A percentile compares a stretch with the other conserved stretches of the same genome.
phyloP scores from a whole-genome alignment of 2,329 filamentous ascomycete species.

The Trichoderma breve region DNA sequence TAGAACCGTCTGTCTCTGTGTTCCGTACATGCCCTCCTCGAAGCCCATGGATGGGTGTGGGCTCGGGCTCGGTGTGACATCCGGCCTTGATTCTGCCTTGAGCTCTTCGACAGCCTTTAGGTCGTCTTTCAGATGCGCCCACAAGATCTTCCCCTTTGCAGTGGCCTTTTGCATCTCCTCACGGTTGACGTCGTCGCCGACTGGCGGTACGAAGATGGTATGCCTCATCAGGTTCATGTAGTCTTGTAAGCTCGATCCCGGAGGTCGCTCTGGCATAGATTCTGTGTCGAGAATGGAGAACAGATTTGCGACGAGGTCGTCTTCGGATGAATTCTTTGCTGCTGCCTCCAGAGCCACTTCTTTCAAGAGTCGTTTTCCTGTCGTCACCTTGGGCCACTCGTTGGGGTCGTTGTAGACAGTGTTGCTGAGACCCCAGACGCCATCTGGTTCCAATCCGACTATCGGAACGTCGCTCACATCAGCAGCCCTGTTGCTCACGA shows the following conservation, averaged over 20 bases:
- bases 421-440: constrained; percentile 62
- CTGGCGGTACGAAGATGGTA: constrained; percentile 60
- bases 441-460: constrained; percentile 50
- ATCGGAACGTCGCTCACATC: constrained; percentile 55
- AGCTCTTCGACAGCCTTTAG: constrained; percentile 38
- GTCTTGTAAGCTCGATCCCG: constrained; percentile 49
- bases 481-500: constrained; percentile 61
- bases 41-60: constrained; percentile 40
- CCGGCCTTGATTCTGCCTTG: constrained; percentile 39
- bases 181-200: constrained; percentile 50
- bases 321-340: constrained; percentile 40
- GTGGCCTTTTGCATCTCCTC: constrained; percentile 45
- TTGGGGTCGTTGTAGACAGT: constrained; percentile 53
- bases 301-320: constrained; percentile 49
- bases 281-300: constrained; percentile 57
- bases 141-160: constrained; percentile 38
- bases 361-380: constrained; percentile 48
- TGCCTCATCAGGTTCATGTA: constrained; percentile 54
- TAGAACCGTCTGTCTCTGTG: constrained; percentile 62
- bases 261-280: constrained; percentile 47
- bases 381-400: constrained; percentile 60
- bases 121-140: constrained; percentile 38
- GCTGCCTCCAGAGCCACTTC: constrained; percentile 43
- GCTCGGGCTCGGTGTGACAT: constrained; percentile 31
- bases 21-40: constrained; percentile 61